A percentile compares a stretch with the other conserved stretches of the same genome.
Evolutionary conservation across 495 filamentous ascomycete species (phyloP).

Genomic region (Pseudomonodictys pantanalensis): DNA sequence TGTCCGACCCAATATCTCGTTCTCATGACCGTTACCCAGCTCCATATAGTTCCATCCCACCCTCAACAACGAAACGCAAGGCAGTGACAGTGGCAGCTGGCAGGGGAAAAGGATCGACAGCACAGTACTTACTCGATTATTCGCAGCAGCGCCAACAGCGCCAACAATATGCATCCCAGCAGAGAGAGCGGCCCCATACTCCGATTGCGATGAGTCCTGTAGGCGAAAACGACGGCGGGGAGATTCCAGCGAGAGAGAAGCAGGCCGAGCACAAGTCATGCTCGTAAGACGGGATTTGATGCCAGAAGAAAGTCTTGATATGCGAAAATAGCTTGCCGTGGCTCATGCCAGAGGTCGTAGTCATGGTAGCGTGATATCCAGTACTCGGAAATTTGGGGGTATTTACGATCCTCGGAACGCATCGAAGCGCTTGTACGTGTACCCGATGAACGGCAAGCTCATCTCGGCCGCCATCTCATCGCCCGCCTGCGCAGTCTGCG

Average conservation of each 20-base stretch:
- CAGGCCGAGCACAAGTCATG: not conserved
- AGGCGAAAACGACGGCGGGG: not conserved
- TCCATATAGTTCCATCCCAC: not conserved
- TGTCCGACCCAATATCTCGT: not conserved
- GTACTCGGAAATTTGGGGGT: not conserved
- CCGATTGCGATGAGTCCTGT: too few species aligned
- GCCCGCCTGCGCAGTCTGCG: slow-evolving; percentile 58
- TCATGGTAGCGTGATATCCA: not conserved
- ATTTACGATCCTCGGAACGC: slow-evolving; percentile 54
- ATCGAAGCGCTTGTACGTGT: slow-evolving; percentile 98
- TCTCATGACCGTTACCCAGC: not conserved
- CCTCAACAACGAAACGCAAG: not conserved
- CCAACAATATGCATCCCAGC: slow-evolving; percentile 16
- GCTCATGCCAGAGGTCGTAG: not conserved
- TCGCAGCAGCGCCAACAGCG: slow-evolving; percentile 20
- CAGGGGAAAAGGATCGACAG: not conserved
- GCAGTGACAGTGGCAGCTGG: too few species aligned
- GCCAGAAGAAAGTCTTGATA: slow-evolving; percentile 11
- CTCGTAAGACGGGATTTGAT: not conserved
- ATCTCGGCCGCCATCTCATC: slow-evolving; percentile 75
- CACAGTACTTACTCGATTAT: not conserved
- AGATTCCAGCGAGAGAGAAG: not conserved
- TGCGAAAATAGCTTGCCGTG: slow-evolving; percentile 2
- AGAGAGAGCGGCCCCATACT: too few species aligned
- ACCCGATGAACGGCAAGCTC: slow-evolving; percentile 94